A percentile compares a stretch with the other conserved stretches of the same genome.
Evolutionary conservation across 164 flowering plant genomes (phyloP).

Genomic region (Magnolia officinalis): DNA sequence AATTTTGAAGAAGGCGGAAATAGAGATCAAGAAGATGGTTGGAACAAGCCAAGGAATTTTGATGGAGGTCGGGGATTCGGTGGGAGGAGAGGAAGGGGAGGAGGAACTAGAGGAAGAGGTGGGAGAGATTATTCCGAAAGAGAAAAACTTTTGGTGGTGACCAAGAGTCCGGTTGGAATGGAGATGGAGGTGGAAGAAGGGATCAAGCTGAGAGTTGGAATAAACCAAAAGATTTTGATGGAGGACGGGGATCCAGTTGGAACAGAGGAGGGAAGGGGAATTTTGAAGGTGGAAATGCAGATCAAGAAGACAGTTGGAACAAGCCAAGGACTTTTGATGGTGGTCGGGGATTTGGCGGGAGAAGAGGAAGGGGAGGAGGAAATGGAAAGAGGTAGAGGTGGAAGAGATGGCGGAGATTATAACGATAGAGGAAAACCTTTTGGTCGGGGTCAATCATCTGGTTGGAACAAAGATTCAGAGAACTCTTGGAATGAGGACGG

Average conservation of each 20-base stretch:
- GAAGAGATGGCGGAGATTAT: constrained; percentile 8
- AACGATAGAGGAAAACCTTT: constrained; percentile 13
- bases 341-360: constrained; percentile 7
- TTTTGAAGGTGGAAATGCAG: constrained; percentile 30
- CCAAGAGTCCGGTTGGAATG: constrained; percentile 29
- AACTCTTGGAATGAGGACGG: not conserved
- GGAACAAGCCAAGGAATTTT: constrained; percentile 25
- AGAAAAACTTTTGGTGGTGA: constrained; percentile 29
- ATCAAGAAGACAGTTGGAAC: constrained; percentile 25
- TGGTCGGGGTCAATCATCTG: constrained; percentile 16
- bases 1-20: constrained; percentile 1
- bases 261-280: constrained; percentile 15
- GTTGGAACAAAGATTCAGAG: not conserved
- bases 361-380: constrained; percentile 8
- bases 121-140: constrained; percentile 16
- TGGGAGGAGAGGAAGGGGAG: constrained; percentile 32
- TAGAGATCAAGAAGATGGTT: constrained; percentile 10
- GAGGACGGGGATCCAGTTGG: constrained; percentile 15
- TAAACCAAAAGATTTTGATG: constrained; percentile 8
- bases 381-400: constrained; percentile 7
- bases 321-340: constrained; percentile 24
- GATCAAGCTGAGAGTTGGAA: constrained; percentile 8
- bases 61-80: constrained; percentile 38
- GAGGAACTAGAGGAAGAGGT: constrained; percentile 8
- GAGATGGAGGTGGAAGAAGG: constrained; percentile 6